Base-by-base conservation (phyloP, 2,329 filamentous ascomycete species). In the Colletotrichum endophyticum region DNA sequence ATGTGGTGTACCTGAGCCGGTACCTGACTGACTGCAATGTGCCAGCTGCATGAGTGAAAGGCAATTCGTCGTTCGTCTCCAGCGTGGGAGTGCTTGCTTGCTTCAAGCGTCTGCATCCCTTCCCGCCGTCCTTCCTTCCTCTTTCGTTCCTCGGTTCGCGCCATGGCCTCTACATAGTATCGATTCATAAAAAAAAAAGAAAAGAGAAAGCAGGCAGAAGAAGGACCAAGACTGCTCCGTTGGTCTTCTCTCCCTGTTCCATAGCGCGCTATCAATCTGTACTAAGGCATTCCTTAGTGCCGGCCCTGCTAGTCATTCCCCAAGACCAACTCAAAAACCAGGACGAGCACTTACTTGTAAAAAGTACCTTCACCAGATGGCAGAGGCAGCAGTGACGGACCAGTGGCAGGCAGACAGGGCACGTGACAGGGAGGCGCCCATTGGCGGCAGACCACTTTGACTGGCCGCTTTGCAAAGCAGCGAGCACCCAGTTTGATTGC, bases 401-500 rank as follows among this genome's bases (percentile, higher is more conserved):
- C 30, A 64, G 62, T n/a, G 25, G 68, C 39, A 32, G 36, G 39
- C 39, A 64, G 69, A 16, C 36, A 11, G 56, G 19, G 57, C 74
- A 76, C 74, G 74, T 74, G 74, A 76, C 66, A 34, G 70, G 49
- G 36, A 59, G 22, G 70, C 34, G 64, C 16, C 36, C 70, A 53
- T 49, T 66, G 13, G 66, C 34, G 57, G 57, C 66, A 70, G 57
- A 30, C 56, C 70, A 69, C 64, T 59, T 64, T 73, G 70, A 53
- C 74, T 76, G 70, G 70, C 70, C 34, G 74, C 64, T 66, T 69
- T 56, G 12, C 64, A 62, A 57, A 73, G 70, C 70, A 73, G 32
- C 61, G 70, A 53, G 57, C 57, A 76, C 66, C 69, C 64, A 34
- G 63, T 76, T 76, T 77, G 69, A 69, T 72, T 77, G 76, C 76